Conservation (phyloP, 306 rosid genomes). For the Begonia masoniana region DNA sequence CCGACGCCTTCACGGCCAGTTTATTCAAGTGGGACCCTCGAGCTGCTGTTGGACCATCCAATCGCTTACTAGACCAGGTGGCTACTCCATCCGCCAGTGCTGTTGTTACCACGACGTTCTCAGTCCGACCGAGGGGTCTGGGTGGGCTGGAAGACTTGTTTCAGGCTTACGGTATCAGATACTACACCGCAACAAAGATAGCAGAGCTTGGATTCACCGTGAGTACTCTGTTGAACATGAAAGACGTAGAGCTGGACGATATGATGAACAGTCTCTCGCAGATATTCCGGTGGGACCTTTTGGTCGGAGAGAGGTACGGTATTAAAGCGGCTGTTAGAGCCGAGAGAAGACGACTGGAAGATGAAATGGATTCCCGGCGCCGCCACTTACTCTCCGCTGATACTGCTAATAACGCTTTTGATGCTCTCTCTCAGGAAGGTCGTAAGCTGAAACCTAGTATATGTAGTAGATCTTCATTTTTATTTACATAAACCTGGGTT, state of each 20-base stretch:
- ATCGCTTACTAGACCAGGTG: slow-evolving; percentile 23
- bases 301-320: slow-evolving; percentile 86
- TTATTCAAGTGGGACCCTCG: slow-evolving; percentile 92
- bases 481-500: no score
- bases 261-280: slow-evolving; percentile 89
- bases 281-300: slow-evolving; percentile 76
- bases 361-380: slow-evolving; percentile 34
- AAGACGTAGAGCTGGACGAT: slow-evolving; percentile 85
- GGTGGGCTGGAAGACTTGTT: slow-evolving; percentile 73
- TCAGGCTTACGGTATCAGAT: slow-evolving; percentile 76
- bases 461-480: no score
- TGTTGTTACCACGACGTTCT: neutral
- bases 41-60: slow-evolving; percentile 22
- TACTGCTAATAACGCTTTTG: slow-evolving; percentile 46
- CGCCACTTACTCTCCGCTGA: slow-evolving; percentile 37
- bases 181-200: slow-evolving; percentile 74
- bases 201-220: slow-evolving; percentile 92
- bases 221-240: slow-evolving; percentile 68
- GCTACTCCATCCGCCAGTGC: slow-evolving; percentile 5
- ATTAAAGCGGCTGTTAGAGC: slow-evolving; percentile 88
- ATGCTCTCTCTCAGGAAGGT: slow-evolving; percentile 94
- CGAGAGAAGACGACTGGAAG: slow-evolving; percentile 64
- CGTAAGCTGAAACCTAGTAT: no score
- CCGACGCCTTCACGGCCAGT: slow-evolving; percentile 60
- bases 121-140: slow-evolving; percentile 22